A percentile compares a stretch with the other conserved stretches of the same genome.
phyloP scores from a whole-genome alignment of 2,329 filamentous ascomycete species.

The Sporothrix mexicana region DNA sequence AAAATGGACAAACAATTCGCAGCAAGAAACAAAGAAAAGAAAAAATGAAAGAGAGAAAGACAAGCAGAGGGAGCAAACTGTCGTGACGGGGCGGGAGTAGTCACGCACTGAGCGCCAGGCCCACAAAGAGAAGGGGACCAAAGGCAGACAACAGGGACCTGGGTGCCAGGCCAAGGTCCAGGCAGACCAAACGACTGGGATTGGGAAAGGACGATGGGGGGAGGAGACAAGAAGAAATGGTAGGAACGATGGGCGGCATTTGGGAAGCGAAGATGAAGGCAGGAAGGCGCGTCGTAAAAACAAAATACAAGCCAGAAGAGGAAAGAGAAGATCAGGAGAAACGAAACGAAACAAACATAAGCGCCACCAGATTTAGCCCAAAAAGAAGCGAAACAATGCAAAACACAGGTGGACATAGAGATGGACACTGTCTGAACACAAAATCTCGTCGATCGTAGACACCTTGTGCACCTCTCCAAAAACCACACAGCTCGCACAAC shows the following conservation, averaged over 20 bases:
- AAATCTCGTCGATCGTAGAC: constrained; percentile 16
- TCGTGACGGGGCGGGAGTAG: neutral
- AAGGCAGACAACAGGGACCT: constrained; percentile 9
- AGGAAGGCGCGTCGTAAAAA: neutral
- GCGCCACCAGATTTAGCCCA: neutral
- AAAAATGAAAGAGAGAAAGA: neutral
- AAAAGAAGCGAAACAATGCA: neutral
- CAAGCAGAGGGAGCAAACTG: too few species aligned
- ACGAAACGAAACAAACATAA: neutral
- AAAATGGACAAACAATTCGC: too few species aligned
- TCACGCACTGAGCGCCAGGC: neutral
- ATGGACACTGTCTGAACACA: neutral
- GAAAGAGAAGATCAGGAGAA: neutral
- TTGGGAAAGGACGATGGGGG: neutral
- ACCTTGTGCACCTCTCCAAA: neutral
- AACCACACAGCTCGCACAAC: neutral
- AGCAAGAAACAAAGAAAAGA: neutral
- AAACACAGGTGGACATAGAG: constrained; percentile 2
- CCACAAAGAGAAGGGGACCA: neutral
- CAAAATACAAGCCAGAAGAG: neutral
- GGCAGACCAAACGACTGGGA: neutral
- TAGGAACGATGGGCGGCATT: neutral
- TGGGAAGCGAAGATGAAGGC: neutral
- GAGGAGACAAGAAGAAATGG: neutral
- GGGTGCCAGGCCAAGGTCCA: neutral